Evolutionary conservation across 371 early-diverging fungal species (phyloP).

Genomic region (Dipsacomyces acuminosporus): DNA sequence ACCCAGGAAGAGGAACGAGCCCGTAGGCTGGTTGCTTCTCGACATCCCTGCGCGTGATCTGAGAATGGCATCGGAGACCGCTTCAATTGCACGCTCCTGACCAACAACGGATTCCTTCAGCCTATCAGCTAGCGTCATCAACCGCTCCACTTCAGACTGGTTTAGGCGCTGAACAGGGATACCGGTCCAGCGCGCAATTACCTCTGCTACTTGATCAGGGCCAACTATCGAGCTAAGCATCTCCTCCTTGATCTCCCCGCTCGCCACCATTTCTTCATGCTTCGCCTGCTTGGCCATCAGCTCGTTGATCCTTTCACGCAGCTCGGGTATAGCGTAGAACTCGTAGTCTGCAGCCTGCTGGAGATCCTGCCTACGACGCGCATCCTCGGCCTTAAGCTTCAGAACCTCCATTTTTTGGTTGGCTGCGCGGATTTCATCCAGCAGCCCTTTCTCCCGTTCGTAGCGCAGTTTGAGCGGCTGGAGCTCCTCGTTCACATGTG

Average conservation of each 20-base stretch:
- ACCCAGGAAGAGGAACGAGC: conserved; percentile 78
- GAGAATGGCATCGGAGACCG: conserved; percentile 67
- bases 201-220: conserved; percentile 65
- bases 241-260: conserved; percentile 35
- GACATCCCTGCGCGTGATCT: conserved; percentile 69
- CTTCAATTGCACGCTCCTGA: conserved; percentile 70
- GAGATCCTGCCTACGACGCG: conserved; percentile 71
- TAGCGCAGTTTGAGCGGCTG: conserved; percentile 84
- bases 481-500: conserved; percentile 73
- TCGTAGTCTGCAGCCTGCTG: conserved; percentile 62
- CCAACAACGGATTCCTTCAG: conserved; percentile 69
- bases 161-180: conserved; percentile 72
- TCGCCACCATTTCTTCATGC: conserved; percentile 38
- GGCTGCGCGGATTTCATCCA: conserved; percentile 82
- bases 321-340: conserved; percentile 70
- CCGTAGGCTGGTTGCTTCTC: conserved; percentile 62
- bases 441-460: conserved; percentile 68
- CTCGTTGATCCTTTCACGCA: conserved; percentile 52
- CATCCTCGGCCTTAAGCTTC: conserved; percentile 76
- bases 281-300: conserved; percentile 51
- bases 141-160: conserved; percentile 65
- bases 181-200: conserved; percentile 74
- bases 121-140: conserved; percentile 57
- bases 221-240: conserved; percentile 57
- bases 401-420: conserved; percentile 86